Conservation (phyloP, 1,284 basidiomycete genomes). For the Rhodotorula sp. region DNA sequence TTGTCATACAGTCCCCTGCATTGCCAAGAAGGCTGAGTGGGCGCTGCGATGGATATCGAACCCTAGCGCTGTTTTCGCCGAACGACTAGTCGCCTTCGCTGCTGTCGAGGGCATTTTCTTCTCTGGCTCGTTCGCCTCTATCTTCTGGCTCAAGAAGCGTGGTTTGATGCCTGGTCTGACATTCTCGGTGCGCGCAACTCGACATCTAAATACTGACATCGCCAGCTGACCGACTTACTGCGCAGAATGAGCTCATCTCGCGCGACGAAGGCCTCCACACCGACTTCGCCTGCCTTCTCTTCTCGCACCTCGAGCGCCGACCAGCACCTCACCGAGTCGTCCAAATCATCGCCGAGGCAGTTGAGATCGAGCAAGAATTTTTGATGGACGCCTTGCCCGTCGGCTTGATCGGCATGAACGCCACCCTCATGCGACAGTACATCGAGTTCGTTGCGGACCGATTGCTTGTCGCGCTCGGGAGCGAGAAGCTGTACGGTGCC, state of each 20-base stretch:
- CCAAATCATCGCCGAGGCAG: conserved; percentile 51
- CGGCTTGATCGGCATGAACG: conserved; percentile 52
- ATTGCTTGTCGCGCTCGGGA: conserved; percentile 50
- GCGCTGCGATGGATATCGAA: conserved; percentile 53
- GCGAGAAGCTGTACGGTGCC: conserved; percentile 48
- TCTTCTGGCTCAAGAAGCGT: conserved; percentile 55
- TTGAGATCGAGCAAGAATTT: conserved; percentile 52
- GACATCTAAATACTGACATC: background rate
- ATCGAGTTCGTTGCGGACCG: conserved; percentile 53
- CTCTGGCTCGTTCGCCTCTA: conserved; percentile 53
- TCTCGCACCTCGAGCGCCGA: conserved; percentile 52
- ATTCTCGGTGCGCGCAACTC: conserved; percentile 38
- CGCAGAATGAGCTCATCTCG: conserved; percentile 53
- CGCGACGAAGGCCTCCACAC: conserved; percentile 54
- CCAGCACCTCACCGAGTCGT: conserved; percentile 51
- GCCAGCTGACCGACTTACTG: conserved; percentile 33
- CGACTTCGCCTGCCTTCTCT: conserved; percentile 54
- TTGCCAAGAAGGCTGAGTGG: conserved; percentile 47
- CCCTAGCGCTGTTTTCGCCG: conserved; percentile 50
- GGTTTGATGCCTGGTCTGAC: conserved; percentile 54
- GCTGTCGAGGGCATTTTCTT: conserved; percentile 55
- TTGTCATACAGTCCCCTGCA: conserved; percentile 41
- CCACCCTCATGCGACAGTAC: conserved; percentile 44
- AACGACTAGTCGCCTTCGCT: conserved; percentile 53
- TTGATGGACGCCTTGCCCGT: conserved; percentile 50